Evolutionary conservation across 2,329 filamentous ascomycete genomes (phyloP).

Genomic region (Elsinoe fawcettii): DNA sequence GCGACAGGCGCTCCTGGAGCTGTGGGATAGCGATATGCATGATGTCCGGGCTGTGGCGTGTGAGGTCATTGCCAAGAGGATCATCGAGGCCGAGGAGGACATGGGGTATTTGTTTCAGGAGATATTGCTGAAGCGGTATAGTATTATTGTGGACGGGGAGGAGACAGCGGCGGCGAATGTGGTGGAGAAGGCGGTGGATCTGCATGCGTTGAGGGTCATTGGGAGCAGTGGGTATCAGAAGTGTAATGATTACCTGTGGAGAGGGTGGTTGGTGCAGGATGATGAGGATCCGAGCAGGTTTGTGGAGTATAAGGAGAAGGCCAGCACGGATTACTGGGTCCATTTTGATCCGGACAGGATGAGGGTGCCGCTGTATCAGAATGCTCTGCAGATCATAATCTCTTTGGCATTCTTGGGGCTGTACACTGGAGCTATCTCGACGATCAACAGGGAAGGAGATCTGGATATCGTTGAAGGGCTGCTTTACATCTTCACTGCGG

Average conservation of each 20-base stretch:
- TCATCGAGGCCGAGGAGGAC: constrained; percentile 80
- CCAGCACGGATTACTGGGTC: constrained; percentile 64
- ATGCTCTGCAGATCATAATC: constrained; percentile 75
- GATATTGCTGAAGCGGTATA: constrained; percentile 81
- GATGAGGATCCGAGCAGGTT: constrained; percentile 86
- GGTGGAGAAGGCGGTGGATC: constrained; percentile 85
- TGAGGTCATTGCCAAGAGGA: constrained; percentile 81
- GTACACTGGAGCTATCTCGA: constrained; percentile 89
- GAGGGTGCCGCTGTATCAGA: constrained; percentile 87
- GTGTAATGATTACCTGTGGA: constrained; percentile 88
- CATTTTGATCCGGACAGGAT: constrained; percentile 94
- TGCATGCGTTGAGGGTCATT: constrained; percentile 83
- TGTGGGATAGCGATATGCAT: constrained; percentile 89
- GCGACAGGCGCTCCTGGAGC: constrained; percentile 67
- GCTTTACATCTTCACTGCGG: constrained; percentile 84
- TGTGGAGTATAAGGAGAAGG: constrained; percentile 76
- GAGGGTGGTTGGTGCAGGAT: constrained; percentile 93
- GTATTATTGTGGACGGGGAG: constrained; percentile 63
- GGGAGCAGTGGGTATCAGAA: constrained; percentile 92
- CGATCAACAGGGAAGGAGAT: constrained; percentile 76
- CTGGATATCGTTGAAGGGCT: constrained; percentile 76
- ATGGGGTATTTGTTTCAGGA: constrained; percentile 69
- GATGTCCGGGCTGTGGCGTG: constrained; percentile 71
- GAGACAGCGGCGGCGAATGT: constrained; percentile 74
- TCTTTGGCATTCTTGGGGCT: constrained; percentile 75